phyloP scores from a whole-genome alignment of 495 filamentous ascomycete species.

The Penicillium roqueforti region DNA sequence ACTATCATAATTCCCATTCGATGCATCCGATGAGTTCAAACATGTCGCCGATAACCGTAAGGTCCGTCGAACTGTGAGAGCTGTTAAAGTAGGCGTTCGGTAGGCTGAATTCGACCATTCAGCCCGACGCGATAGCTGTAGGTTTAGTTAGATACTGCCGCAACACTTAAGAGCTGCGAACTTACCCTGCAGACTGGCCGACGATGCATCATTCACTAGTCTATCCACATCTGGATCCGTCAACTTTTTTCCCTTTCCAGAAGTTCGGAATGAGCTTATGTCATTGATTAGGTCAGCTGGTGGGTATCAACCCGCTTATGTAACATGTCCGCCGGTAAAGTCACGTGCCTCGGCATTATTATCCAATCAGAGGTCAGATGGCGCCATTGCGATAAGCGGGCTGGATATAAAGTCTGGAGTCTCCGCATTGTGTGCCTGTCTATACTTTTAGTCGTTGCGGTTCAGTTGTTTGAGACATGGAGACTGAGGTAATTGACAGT shows the following conservation, averaged over 20 bases:
- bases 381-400: conserved; percentile 26
- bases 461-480: conserved; percentile 22
- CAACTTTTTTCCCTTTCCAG: conserved; percentile 24
- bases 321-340: conserved; percentile 32
- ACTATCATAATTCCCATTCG: conserved; percentile 12
- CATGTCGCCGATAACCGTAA: conserved; percentile 29
- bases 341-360: conserved; percentile 33
- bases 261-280: conserved; percentile 13
- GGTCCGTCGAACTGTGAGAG: conserved; percentile 20
- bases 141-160: not conserved
- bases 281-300: not conserved
- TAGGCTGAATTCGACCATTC: conserved; percentile 28
- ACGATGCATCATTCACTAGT: conserved; percentile 31
- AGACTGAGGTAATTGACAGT: conserved; percentile 39
- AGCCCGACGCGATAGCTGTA: conserved; percentile 26
- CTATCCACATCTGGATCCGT: conserved; percentile 11
- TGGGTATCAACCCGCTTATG: conserved; percentile 1
- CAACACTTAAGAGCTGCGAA: not conserved
- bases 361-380: conserved; percentile 33
- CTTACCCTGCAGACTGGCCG: conserved; percentile 37
- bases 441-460: conserved; percentile 6
- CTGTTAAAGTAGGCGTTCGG: conserved; percentile 19
- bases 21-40: conserved; percentile 22
- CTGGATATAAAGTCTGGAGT: conserved; percentile 25
- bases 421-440: conserved; percentile 13